phyloP scores from a whole-genome alignment of 768 basidiomycete genomes.

The Calocybe indica region DNA sequence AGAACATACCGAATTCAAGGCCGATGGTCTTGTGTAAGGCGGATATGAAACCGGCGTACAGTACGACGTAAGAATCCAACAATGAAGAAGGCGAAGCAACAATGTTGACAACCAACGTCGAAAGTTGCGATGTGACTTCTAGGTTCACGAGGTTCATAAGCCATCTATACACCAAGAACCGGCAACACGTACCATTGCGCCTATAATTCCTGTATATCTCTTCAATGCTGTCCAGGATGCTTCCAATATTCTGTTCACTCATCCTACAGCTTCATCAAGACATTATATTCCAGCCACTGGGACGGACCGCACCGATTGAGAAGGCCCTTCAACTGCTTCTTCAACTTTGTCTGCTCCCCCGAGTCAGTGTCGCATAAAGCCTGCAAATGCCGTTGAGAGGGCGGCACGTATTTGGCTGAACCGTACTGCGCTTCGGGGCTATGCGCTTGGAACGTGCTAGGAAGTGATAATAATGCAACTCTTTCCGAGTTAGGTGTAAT shows the following conservation, averaged over 20 bases:
- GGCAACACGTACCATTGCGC: conserved; percentile 59
- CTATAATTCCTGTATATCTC: conserved; percentile 69
- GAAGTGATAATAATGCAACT: too few species aligned
- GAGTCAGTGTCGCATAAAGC: conserved; percentile 22
- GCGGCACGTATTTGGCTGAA: conserved; percentile 65
- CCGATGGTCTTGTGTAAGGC: conserved; percentile 78
- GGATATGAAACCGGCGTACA: conserved; percentile 82
- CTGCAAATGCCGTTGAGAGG: conserved; percentile 54
- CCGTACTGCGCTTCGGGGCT: too few species aligned
- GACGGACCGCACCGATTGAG: conserved; percentile 63
- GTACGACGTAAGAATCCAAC: conserved; percentile 84
- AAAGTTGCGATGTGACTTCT: conserved; percentile 83
- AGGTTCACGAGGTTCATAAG: conserved; percentile 1
- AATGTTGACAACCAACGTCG: conserved; percentile 68
- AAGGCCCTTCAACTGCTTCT: conserved; percentile 76
- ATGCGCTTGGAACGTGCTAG: too few species aligned
- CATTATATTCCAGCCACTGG: too few species aligned
- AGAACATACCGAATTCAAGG: conserved; percentile 77
- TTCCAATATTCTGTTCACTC: conserved; percentile 84
- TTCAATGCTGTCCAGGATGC: conserved; percentile 70
- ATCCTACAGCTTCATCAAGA: conserved; percentile 39
- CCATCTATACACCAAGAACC: not conserved
- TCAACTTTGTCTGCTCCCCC: conserved; percentile 47
- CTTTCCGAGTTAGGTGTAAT: too few species aligned
- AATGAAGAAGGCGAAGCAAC: conserved; percentile 77